These are phyloP conservation scores for Populus ilicifolia DNA, from an alignment of 345 rosid genomes.

Conservation along the genomic window DNA sequence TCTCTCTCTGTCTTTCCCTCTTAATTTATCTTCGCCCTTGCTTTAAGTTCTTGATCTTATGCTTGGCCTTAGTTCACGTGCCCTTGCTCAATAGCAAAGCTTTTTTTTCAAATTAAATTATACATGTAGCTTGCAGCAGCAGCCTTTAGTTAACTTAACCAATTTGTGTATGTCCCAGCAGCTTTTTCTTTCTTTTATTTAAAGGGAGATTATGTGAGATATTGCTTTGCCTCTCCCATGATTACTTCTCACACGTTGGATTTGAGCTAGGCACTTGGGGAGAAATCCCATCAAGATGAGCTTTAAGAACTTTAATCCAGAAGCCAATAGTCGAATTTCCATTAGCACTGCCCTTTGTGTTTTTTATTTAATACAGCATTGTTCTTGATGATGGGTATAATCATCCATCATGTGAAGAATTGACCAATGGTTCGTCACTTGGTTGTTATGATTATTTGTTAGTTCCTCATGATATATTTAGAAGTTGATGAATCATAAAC, in stretches of 20 bases:
- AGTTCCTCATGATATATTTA: slow-evolving; percentile 9
- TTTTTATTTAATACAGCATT: background rate
- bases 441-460: slow-evolving; percentile 22
- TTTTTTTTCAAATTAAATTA: background rate
- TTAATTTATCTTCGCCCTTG: background rate
- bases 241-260: slow-evolving; percentile 38
- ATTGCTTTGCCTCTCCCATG: slow-evolving; percentile 29
- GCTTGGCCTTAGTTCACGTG: slow-evolving; percentile 34
- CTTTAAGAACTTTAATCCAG: slow-evolving; percentile 8
- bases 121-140: slow-evolving; percentile 7
- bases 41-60: background rate
- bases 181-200: slow-evolving; percentile 6
- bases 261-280: slow-evolving; percentile 19
- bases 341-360: slow-evolving; percentile 15
- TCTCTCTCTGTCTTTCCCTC: slow-evolving; percentile 13
- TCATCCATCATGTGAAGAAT: slow-evolving; percentile 31
- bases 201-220: slow-evolving; percentile 39
- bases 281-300: slow-evolving; percentile 26
- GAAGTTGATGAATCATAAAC: slow-evolving; percentile 16
- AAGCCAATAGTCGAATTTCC: slow-evolving; percentile 9
- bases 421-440: slow-evolving; percentile 10
- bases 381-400: slow-evolving; percentile 29
- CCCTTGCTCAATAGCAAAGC: slow-evolving; percentile 14
- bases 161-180: background rate
- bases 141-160: slow-evolving; percentile 24